Conservation (phyloP, 192 early-diverging fungal genomes). For the Coemansia reversa region DNA sequence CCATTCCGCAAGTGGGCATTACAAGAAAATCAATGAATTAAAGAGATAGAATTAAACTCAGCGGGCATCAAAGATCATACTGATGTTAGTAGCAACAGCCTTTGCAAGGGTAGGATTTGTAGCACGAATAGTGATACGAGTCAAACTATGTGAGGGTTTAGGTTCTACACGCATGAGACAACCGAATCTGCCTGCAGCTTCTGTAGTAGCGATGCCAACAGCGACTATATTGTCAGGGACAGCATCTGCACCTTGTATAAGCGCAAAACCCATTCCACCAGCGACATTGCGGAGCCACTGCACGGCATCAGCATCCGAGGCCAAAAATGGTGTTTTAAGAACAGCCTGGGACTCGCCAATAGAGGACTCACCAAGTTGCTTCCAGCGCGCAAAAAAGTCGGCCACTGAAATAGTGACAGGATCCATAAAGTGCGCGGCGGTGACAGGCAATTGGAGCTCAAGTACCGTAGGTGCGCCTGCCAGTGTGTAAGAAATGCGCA, state of each 20-base stretch:
- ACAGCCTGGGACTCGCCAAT: conserved; percentile 70
- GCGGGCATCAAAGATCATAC: conserved; percentile 38
- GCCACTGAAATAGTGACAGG: conserved; percentile 69
- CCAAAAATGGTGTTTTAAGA: conserved; percentile 34
- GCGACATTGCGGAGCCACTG: conserved; percentile 60
- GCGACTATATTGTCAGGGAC: conserved; percentile 87
- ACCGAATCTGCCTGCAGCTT: conserved; percentile 79
- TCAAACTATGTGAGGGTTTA: conserved; percentile 82
- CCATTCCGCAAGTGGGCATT: too few species aligned
- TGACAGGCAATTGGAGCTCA: conserved; percentile 76
- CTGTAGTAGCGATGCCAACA: conserved; percentile 81
- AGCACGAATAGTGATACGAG: conserved; percentile 83
- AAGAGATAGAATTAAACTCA: not conserved
- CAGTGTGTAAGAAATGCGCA: conserved; percentile 68
- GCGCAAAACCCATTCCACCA: conserved; percentile 67
- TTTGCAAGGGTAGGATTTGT: conserved; percentile 79
- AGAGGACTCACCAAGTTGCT: conserved; percentile 87
- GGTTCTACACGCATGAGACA: conserved; percentile 88
- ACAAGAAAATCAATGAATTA: too few species aligned
- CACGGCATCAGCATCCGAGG: conserved; percentile 43
- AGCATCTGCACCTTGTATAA: conserved; percentile 82
- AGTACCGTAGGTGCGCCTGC: conserved; percentile 56
- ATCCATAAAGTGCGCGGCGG: conserved; percentile 84
- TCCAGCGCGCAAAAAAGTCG: conserved; percentile 92
- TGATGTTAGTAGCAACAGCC: conserved; percentile 33